Evolutionary conservation across 768 basidiomycete species (phyloP).

Genomic region (Coprinopsis sp.): DNA sequence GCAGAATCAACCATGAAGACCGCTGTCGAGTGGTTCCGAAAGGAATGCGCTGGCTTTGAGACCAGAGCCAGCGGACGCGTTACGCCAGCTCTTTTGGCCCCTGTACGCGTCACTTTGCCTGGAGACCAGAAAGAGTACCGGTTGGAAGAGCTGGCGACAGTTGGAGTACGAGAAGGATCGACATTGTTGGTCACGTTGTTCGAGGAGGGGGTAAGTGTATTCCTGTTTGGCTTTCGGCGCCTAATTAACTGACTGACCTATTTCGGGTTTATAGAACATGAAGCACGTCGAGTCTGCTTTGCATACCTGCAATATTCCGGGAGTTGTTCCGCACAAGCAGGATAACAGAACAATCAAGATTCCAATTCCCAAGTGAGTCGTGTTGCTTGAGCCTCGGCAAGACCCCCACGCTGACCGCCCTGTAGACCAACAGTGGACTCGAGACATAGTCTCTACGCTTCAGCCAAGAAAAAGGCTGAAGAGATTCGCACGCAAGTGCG

Average conservation of each 20-base stretch:
- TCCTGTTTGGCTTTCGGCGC: neutral
- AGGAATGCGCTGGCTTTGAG: slow-evolving; percentile 70
- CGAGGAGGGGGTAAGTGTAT: slow-evolving; percentile 61
- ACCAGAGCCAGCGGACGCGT: slow-evolving; percentile 72
- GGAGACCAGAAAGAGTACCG: slow-evolving; percentile 33
- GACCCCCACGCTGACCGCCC: slow-evolving; percentile 1
- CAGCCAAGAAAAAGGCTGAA: slow-evolving; percentile 63
- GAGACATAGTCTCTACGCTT: slow-evolving; percentile 48
- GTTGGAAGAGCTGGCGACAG: slow-evolving; percentile 72
- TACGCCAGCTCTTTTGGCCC: slow-evolving; percentile 64
- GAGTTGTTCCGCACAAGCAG: slow-evolving; percentile 64
- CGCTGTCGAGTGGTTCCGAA: slow-evolving; percentile 69
- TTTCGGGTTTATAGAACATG: slow-evolving; percentile 48
- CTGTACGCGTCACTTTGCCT: slow-evolving; percentile 57
- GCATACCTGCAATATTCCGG: slow-evolving; percentile 70
- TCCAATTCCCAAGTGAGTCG: slow-evolving; percentile 69
- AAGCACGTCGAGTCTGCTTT: slow-evolving; percentile 73
- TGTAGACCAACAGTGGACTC: slow-evolving; percentile 74
- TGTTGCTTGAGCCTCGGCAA: neutral
- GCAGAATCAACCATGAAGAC: slow-evolving; percentile 59
- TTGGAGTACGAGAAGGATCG: slow-evolving; percentile 77
- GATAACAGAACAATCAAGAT: slow-evolving; percentile 73
- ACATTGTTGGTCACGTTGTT: slow-evolving; percentile 71
- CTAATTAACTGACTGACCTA: slow-evolving; percentile 15
- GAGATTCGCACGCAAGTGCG: slow-evolving; percentile 73